A percentile compares a stretch with the other conserved stretches of the same genome.
phyloP scores from a whole-genome alignment of 257 asterid genomes.

The Plantago ovata region DNA sequence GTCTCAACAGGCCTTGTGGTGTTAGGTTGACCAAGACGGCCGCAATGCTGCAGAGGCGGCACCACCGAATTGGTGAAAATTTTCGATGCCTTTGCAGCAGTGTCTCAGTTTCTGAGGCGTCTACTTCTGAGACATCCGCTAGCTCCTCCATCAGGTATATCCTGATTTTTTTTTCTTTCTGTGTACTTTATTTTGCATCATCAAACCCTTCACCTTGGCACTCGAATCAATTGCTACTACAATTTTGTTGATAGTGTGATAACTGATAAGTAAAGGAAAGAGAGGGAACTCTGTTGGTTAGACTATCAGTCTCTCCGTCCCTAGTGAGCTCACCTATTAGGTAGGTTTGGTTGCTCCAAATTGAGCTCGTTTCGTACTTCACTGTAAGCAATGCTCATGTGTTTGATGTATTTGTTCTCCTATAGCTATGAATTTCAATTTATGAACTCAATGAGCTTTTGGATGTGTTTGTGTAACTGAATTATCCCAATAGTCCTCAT shows the following conservation, averaged over 20 bases:
- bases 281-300: not conserved
- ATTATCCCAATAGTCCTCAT: too few relatives aligned
- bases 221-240: not conserved
- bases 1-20: too few relatives aligned
- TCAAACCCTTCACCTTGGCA: too few relatives aligned
- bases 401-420: too few relatives aligned
- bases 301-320: too few relatives aligned
- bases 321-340: not conserved
- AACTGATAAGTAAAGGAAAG: not conserved
- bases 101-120: conserved; percentile 45
- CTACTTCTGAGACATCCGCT: conserved; percentile 44
- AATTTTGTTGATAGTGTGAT: not conserved
- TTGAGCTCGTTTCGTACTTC: too few relatives aligned
- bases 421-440: too few relatives aligned
- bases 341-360: not conserved
- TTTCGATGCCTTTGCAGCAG: conserved; percentile 55
- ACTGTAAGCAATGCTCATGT: too few relatives aligned
- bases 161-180: not conserved
- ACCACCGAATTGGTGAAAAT: conserved; percentile 21
- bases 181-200: not conserved
- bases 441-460: too few relatives aligned
- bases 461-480: too few relatives aligned
- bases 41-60: conserved; percentile 25
- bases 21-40: conserved; percentile 28
- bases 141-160: conserved; percentile 44